Conservation (phyloP, 192 early-diverging fungal genomes). For the Rhizoclosmatium globosum region DNA sequence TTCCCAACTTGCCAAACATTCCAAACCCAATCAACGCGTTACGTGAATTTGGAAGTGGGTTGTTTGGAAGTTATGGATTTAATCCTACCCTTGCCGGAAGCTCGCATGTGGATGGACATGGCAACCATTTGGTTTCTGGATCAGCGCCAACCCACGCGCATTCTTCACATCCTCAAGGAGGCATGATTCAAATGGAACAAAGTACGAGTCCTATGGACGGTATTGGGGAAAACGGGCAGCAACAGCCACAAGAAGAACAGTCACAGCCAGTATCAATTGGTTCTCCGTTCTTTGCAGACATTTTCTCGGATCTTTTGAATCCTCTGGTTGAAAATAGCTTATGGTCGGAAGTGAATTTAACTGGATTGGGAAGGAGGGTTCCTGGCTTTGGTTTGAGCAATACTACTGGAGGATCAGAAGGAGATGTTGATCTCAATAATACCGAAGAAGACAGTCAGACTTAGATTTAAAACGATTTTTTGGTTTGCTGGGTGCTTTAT, state of each 20-base stretch:
- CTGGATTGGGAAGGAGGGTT: background rate
- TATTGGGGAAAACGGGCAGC: background rate
- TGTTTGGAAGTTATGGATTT: background rate
- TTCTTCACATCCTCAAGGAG: no score
- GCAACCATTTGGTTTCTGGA: background rate
- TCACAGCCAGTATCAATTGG: background rate
- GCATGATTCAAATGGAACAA: background rate
- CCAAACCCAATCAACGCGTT: conserved; percentile 14
- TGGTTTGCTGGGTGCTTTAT: no score
- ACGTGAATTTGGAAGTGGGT: conserved; percentile 12
- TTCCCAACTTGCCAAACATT: conserved; percentile 15
- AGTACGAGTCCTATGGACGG: background rate
- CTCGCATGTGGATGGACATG: background rate
- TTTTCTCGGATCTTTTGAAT: conserved; percentile 55
- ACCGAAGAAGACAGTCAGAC: background rate
- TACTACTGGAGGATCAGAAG: background rate
- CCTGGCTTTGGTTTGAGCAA: conserved; percentile 14
- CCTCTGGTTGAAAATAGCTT: conserved; percentile 36
- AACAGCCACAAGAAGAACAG: background rate
- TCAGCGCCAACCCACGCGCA: no score
- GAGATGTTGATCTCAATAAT: background rate
- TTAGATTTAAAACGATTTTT: no score
- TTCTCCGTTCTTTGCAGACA: conserved; percentile 38
- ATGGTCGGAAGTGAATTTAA: conserved; percentile 26
- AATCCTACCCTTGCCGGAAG: background rate